A percentile compares a stretch with the other conserved stretches of the same genome.
Evolutionary conservation across 75 land plant genomes (phyloP).

Genomic region (Ceratopteris richardii): DNA sequence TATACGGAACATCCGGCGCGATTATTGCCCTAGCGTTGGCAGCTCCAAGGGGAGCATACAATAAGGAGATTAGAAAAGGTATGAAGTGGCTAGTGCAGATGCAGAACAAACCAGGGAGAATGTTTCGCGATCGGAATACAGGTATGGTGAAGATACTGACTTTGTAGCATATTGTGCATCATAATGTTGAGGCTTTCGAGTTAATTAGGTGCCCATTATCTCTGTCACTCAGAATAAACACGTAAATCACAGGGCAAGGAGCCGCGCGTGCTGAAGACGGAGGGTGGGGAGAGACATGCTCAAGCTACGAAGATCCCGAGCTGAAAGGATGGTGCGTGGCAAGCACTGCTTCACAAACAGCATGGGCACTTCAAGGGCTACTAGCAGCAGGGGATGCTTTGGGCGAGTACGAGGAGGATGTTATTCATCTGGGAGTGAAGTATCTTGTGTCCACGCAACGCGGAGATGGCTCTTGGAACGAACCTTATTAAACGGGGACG

Average conservation of each 20-base stretch:
- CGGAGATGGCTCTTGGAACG: conserved; percentile 4
- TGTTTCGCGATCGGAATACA: too few relatives aligned
- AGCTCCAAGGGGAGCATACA: background rate
- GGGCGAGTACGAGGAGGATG: conserved; percentile 1
- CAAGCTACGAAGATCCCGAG: background rate
- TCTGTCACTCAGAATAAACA: too few relatives aligned
- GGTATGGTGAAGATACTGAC: too few relatives aligned
- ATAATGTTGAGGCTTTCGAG: too few relatives aligned
- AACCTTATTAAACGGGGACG: conserved; percentile 2
- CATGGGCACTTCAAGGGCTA: conserved; percentile 4
- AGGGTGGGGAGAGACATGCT: conserved; percentile 9
- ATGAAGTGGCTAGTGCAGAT: background rate
- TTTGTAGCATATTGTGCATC: too few relatives aligned
- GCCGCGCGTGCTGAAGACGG: too few relatives aligned
- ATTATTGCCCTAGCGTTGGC: background rate
- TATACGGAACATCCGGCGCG: conserved; percentile 6
- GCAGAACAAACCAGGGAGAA: background rate
- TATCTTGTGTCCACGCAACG: conserved; percentile 1
- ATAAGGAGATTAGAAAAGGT: background rate
- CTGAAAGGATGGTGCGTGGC: background rate
- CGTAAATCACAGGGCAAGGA: too few relatives aligned
- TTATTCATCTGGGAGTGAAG: background rate
- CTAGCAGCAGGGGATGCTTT: conserved; percentile 2
- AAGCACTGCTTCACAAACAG: too few relatives aligned
- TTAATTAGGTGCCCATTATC: too few relatives aligned